Base-by-base conservation (phyloP, 345 rosid species). In the Citrus sp. region DNA sequence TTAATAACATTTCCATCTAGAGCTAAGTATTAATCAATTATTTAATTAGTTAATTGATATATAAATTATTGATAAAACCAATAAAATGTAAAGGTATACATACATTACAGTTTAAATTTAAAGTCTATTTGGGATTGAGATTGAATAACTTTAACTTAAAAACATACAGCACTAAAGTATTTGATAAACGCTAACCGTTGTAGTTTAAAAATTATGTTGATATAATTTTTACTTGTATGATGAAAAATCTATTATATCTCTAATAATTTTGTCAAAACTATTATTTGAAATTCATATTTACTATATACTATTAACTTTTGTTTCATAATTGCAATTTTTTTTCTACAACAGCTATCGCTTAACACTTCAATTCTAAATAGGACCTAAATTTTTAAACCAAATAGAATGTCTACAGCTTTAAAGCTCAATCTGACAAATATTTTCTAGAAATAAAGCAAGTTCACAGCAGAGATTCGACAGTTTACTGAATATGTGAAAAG, bases 181-280 rank as follows among this genome's bases (percentile, higher is more conserved):
- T 35, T 35, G 0, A 0, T 35, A 5, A 0, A 0, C 7, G 0
- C 1, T 35, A 35, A 0, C 0, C 0, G 0, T 0, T 35, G 7
- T 35, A 35, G 0, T 5, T 35, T 35, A 1, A 35, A 5, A 35
- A 0, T 5, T 35, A 35, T 35, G 1, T 5, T 35, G 0, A 35
- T 35, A 35, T 6, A 35, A 35, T 35, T 35, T 35, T 35, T 5
- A 35, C 35, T 34, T 34, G 0, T 34, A 34, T 5, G 6, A 34
- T 34, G 6, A 34, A 34, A 34, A 34, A 34, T 34, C 1, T 34
- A 34, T 34, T 34, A 34, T 34, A 34, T 34, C 6, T 34, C 0
- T 34, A 34, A 5, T 34, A 34, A 34, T 34, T 34, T 34, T 34
- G 0, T 34, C 6, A 34, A 34, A 5, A 34, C 0, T 34, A 34